Percentiles rank a stretch among this genome's conserved stretches.
Evolutionary conservation across 148 eudicot genomes (phyloP).

Genomic region (Cornus suecica): DNA sequence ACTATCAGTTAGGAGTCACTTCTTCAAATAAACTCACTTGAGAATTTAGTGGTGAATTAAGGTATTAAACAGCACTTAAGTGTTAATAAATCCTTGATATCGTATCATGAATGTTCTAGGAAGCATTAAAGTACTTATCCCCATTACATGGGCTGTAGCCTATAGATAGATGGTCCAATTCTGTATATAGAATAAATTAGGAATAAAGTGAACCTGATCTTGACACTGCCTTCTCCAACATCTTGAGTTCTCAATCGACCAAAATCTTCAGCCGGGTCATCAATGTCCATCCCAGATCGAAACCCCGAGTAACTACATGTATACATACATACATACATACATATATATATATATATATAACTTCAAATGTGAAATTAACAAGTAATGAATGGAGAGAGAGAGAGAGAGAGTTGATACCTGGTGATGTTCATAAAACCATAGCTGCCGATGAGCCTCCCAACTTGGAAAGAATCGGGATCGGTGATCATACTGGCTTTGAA

Average conservation of each 20-base stretch:
- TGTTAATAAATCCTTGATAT: too few species aligned
- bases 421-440: slow-evolving; percentile 94
- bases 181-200: too few species aligned
- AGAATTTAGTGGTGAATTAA: too few species aligned
- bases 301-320: slow-evolving; percentile 83
- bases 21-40: too few species aligned
- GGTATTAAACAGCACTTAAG: too few species aligned
- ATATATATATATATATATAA: too few species aligned
- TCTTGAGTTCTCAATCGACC: slow-evolving; percentile 70
- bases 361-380: background rate
- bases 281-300: slow-evolving; percentile 45
- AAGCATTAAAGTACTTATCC: too few species aligned
- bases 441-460: slow-evolving; percentile 76
- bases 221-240: slow-evolving; percentile 84
- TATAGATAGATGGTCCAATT: too few species aligned
- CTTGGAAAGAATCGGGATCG: slow-evolving; percentile 70
- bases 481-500: slow-evolving; percentile 54
- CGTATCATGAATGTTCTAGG: too few species aligned
- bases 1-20: too few species aligned
- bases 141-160: too few species aligned
- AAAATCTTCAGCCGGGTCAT: slow-evolving; percentile 37
- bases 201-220: slow-evolving; percentile 54
- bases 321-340: too few species aligned
- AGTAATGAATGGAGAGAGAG: background rate
- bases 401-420: slow-evolving; percentile 28